Evolutionary conservation across 768 basidiomycete species (phyloP), one percentile per base, ranked within the genome.

Genomic region (Rubroboletus pulcherrimus): DNA sequence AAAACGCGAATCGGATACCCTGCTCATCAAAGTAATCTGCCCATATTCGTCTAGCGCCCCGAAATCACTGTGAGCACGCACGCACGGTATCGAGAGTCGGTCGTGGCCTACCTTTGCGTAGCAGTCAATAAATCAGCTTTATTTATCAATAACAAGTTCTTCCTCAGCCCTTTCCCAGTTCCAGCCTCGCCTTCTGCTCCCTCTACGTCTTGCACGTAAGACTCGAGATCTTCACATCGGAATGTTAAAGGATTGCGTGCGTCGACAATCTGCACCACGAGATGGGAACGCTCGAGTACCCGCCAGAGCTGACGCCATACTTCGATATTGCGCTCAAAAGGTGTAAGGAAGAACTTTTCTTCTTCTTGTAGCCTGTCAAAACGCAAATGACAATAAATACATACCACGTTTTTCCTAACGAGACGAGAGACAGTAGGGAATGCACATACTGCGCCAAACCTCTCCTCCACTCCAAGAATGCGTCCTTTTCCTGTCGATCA

Each of bases 271-370:
- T 98, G 93, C 2, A 98, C 90, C 33, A 98, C 74, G 24, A 99
- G 82, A 63, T 97, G 91, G 1, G 96, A 97, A 21, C 94, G 83
- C 74, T 99, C 97, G 9, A 97, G 74, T 1, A 98, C 97, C 49
- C 97, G 81, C 97, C 97, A 99, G 8, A 99, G 81, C 66, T 99
- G 97, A 41, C 97, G 79, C 96, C 97, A 98, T 12, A 99, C 97
- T 77, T 98, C 95, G 33, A 99, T 74, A 67, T 98, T 99, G 47
- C 94, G 88, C 68, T 99, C 97, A 66, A 97, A 99, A 5, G 94
- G 96, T 0, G 95, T 96, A 1, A 98, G 77, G n/a, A 98, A 80
- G 30, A 98, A 82, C 39, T 84, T 82, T 53, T 96, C 89, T 57
- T 81, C 78, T 64, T 97, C 93, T 67, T 96, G 93, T 12, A 98